Base-by-base conservation (phyloP, 228 moss, liverwort and hornwort species). In the Sphagnum fallax region DNA sequence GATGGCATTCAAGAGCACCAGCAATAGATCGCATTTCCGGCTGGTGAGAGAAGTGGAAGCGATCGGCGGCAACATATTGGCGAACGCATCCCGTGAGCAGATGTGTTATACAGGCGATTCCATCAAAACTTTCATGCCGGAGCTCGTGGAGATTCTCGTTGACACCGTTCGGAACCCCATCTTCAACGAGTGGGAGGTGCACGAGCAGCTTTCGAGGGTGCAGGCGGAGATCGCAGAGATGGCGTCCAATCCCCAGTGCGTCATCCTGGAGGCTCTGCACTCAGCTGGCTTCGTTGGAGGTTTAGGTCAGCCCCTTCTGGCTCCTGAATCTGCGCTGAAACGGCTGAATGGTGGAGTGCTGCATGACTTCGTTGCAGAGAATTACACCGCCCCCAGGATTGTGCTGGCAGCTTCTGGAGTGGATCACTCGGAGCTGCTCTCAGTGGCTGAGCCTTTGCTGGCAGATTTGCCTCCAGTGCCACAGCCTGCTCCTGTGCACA, bases 1-100 rank as follows among this genome's bases (percentile, higher is more conserved):
- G 10, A 92, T 95, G 95, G 90, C 95, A 4, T 92, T 92, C 68
- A 95, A 95, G 73, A 90, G 78, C 71, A 90, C 92, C 5, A 78
- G 83, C 64, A 92, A 92, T 69, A 80, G 90, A 15, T 86, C 80
- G 16, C 90, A 95, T 71, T 92, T 95, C 9, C 78, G 89, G 0
- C 61, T 92, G 49, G 90, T 92, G 9, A 83, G 92, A 5, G 95
- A 95, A 67, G 85, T 92, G 60, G 92, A 95, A 74, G 95, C 92
- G 18, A 89, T 89, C 0, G 95, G 95, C 1, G 89, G 90, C 0
- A 92, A 87, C 53, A 76, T 92, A 6, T 74, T 87, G 79, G 92
- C 90, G 1, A 88, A 88, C 62, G 95, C 92, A 6, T 95, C 95
- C 0, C 61, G 92, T 50, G 95, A 92, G 79, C 90, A 95, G 70